phyloP scores from a whole-genome alignment of 768 basidiomycete genomes.

The Amanita exitialis region DNA sequence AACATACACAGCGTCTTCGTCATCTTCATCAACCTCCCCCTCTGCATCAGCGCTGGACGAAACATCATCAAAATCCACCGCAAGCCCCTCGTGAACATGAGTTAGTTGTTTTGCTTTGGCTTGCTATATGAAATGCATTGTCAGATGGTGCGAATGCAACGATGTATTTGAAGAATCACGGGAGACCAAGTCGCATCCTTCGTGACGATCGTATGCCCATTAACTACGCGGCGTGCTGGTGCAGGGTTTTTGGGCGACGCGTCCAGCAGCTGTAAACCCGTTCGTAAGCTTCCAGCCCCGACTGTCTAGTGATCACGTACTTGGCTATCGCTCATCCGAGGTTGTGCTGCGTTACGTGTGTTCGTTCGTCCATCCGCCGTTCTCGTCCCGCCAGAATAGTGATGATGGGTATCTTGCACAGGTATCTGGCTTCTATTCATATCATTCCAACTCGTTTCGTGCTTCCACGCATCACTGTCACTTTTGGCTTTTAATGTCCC shows the following conservation, averaged over 20 bases:
- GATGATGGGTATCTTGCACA: not conserved
- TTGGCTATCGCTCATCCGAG: not conserved
- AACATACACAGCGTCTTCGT: conserved; percentile 12
- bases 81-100: not conserved
- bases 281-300: not conserved
- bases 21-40: conserved; percentile 10
- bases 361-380: not conserved
- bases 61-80: conserved; percentile 4
- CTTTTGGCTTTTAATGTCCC: not conserved
- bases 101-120: not conserved
- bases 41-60: conserved; percentile 11
- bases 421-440: not conserved
- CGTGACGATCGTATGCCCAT: not conserved
- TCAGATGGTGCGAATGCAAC: not conserved
- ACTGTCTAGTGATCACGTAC: not conserved
- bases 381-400: not conserved
- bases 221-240: not conserved
- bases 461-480: not conserved
- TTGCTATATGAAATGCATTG: not conserved
- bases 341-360: not conserved
- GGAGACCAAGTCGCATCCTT: not conserved
- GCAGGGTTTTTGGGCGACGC: not conserved
- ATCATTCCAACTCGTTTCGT: conserved; percentile 1
- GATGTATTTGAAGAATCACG: not conserved
- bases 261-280: not conserved